Evolutionary conservation across 768 basidiomycete species (phyloP), one percentile per base, ranked within the genome.

Genomic region (Psilocybe cubensis): DNA sequence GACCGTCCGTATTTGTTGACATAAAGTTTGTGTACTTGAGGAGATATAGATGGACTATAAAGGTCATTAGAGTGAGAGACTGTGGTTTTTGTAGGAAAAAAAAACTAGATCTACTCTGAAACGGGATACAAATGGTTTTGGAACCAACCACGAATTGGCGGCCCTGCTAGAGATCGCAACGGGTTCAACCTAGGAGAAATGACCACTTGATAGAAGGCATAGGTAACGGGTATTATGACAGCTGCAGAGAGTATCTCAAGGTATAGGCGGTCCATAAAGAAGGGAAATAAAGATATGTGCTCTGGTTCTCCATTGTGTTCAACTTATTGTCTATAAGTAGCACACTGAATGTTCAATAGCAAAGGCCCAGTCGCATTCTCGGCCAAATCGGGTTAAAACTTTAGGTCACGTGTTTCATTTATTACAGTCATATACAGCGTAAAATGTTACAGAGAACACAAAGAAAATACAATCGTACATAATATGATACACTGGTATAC

Each of bases 1-100:
- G 83, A 86, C 56, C 88, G 80, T 3, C 92, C 92, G 65, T 88
- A 91, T 51, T 77, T 76, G 58, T 79, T 67, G 7, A 83, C 79
- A 52, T 82, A 82, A 9, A 68, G 63, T 41, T 86, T 83, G 59
- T 90, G 82, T 1, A 77, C 78, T 59, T 63, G 74, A 7, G 81
- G 79, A 4, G 88, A 89, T 11, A 75, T 70, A 24, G 73, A 72
- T 17, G 81, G 85, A 66, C 84, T 89, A 67, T n/a, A 40, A n/a
- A 24, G 9, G 18, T 23, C 9, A 43, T 23, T 31, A 43, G 20
- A 28, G 50, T 56, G 53, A 59, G 18, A 14, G 18, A 56, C 12
- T 45, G 41, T 38, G 25, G 31, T 8, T 2, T 18, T 9, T 43
- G 29, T 11, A 40, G 18, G 5, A 8, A 20, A 2, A 42, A 23